These are phyloP conservation scores for Arthrinium puccinioides DNA, from an alignment of 2,329 filamentous ascomycete species.

Conservation along the genomic window DNA sequence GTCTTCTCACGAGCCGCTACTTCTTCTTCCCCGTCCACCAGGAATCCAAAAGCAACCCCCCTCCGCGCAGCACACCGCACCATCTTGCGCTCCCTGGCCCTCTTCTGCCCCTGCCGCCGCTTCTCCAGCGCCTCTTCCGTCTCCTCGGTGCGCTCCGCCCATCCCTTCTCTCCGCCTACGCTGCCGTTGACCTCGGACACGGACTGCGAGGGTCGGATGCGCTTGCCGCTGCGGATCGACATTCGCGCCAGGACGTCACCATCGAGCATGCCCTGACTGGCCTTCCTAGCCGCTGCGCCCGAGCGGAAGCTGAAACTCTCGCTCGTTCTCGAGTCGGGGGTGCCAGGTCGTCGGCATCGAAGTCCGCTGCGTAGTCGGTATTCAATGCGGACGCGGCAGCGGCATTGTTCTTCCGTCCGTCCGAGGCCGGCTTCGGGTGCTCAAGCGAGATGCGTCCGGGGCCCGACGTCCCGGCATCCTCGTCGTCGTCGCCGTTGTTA, in stretches of 20 bases:
- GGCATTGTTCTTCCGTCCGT: too few species aligned
- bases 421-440: too few species aligned
- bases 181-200: slow-evolving; percentile 47
- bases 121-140: slow-evolving; percentile 42
- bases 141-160: slow-evolving; percentile 43
- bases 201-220: slow-evolving; percentile 26
- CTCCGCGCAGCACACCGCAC: slow-evolving; percentile 40
- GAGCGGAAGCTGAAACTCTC: neutral
- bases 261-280: slow-evolving; percentile 5
- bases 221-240: slow-evolving; percentile 28
- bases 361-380: neutral
- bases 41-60: slow-evolving; percentile 48
- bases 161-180: slow-evolving; percentile 47
- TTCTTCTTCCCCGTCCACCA: slow-evolving; percentile 1
- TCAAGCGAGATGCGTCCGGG: too few species aligned
- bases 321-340: neutral
- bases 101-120: slow-evolving; percentile 38
- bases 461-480: neutral
- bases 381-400: too few species aligned
- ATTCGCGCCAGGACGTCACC: slow-evolving; percentile 19
- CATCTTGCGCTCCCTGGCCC: slow-evolving; percentile 30
- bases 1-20: neutral
- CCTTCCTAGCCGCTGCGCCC: neutral
- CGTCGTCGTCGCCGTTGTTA: slow-evolving; percentile 5
- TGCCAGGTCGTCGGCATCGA: neutral